Base-by-base conservation (phyloP, 441 rosid species). In the Omphalea diandra region DNA sequence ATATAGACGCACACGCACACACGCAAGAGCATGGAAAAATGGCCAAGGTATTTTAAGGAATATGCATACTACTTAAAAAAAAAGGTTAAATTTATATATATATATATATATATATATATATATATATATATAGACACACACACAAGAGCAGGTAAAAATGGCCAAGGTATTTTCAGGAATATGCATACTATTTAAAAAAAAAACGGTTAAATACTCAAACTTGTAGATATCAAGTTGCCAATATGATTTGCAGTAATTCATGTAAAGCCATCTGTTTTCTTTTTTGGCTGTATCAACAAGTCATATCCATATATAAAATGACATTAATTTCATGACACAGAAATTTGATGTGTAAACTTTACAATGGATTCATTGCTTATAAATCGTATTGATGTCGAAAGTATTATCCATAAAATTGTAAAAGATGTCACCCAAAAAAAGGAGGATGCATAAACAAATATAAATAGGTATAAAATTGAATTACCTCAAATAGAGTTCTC, bases 401-500 rank as follows among this genome's bases (percentile, higher is more conserved):
- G n/a, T 65, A 33, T 11, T 32, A 29, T 22, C n/a, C 58, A 49
- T 12, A 47, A 11, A 44, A 29, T 27, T 26, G 67, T 38, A 38
- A 40, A 17, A n/a, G 40, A 22, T 24, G 36, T 53, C 70, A 72
- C 26, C 29, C 17, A 22, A 56, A 17, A 33, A 11, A 56, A 53
- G 35, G 9, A 11, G 18, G 63, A 12, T 22, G 46, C 24, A 12
- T 22, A 38, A 24, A 12, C 31, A 33, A 70, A 14, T 29, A 38
- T 27, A 8, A 8, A 36, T 36, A n/a, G 32, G 40, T 24, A 58
- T 29, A 5, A 66, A 58, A 63, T 17, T 43, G 31, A 63, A 29
- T 63, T 86, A 95, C 99, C 98, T 96, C 98, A 53, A 96, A 96
- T 73, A 96, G 94, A 73, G 91, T 63, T 81, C 69, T 85, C 70